Conservation (phyloP, 2,329 filamentous ascomycete species). For the Pseudogymnoascus sp. region DNA sequence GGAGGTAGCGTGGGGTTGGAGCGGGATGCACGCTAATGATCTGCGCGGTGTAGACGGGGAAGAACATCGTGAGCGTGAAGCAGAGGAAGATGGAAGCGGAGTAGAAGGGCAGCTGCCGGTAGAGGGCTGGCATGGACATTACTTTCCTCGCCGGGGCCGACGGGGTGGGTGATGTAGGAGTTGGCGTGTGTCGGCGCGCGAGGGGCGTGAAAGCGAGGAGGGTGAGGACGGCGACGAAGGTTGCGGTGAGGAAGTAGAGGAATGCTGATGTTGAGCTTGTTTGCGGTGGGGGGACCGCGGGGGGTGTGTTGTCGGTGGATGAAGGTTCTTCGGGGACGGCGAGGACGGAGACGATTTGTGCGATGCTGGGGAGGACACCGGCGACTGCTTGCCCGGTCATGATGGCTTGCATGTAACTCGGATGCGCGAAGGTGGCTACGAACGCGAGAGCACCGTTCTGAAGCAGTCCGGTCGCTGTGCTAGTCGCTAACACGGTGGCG, state of each 20-base stretch:
- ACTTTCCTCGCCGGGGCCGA: slow-evolving; percentile 34
- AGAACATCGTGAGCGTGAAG: slow-evolving; percentile 86
- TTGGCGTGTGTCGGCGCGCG: slow-evolving; percentile 47
- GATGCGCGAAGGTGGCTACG: slow-evolving; percentile 73
- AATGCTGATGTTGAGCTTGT: slow-evolving; percentile 67
- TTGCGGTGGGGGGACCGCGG: slow-evolving; percentile 27
- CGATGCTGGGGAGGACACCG: slow-evolving; percentile 79
- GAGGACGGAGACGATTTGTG: slow-evolving; percentile 79
- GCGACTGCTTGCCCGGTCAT: slow-evolving; percentile 93
- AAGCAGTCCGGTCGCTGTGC: slow-evolving; percentile 73
- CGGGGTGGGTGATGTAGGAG: slow-evolving; percentile 32
- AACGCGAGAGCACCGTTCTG: slow-evolving; percentile 95
- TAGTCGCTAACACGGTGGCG: slow-evolving; percentile 70
- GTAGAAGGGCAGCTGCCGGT: slow-evolving; percentile 72
- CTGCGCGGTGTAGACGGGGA: slow-evolving; percentile 80
- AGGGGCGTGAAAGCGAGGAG: slow-evolving; percentile 71
- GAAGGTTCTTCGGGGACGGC: slow-evolving; percentile 41
- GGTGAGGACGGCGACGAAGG: slow-evolving; percentile 62
- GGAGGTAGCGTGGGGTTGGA: slow-evolving; percentile 50
- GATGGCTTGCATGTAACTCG: slow-evolving; percentile 90
- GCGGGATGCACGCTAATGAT: slow-evolving; percentile 43
- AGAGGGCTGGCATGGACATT: slow-evolving; percentile 57
- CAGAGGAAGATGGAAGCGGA: slow-evolving; percentile 70
- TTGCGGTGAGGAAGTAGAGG: slow-evolving; percentile 84
- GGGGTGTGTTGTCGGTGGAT: slow-evolving; percentile 17